Conservation (phyloP, 1,284 basidiomycete genomes). For the Ceratobasidium papillatum region DNA sequence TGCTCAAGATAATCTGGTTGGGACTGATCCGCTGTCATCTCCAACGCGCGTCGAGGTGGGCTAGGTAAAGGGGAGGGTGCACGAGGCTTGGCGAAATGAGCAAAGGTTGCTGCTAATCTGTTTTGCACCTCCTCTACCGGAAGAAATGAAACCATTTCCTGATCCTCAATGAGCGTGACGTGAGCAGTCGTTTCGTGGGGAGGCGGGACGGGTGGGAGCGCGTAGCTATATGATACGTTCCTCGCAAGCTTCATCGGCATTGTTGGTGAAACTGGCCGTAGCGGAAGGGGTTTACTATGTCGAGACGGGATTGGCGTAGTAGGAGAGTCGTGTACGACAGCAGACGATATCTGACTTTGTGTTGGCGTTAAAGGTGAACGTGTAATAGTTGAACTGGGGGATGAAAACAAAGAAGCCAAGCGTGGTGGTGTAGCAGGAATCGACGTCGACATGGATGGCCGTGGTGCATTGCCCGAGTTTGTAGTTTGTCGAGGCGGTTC, state of each 20-base stretch:
- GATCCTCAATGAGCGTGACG: background rate
- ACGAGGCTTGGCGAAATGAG: slow-evolving; percentile 18
- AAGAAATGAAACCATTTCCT: background rate
- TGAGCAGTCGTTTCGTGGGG: slow-evolving; percentile 13
- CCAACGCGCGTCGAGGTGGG: slow-evolving; percentile 11
- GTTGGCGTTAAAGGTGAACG: slow-evolving; percentile 13
- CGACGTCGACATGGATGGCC: background rate
- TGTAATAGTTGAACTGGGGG: background rate
- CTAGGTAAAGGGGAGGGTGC: background rate
- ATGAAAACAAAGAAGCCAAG: slow-evolving; percentile 8
- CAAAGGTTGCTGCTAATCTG: slow-evolving; percentile 27
- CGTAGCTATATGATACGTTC: slow-evolving; percentile 14
- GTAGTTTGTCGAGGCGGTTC: slow-evolving; percentile 1
- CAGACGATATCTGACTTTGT: background rate
- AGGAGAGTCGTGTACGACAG: slow-evolving; percentile 4
- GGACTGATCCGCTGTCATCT: background rate
- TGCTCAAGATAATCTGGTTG: slow-evolving; percentile 22
- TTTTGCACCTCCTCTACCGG: slow-evolving; percentile 21
- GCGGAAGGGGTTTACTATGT: background rate
- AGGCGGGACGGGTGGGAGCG: slow-evolving; percentile 16
- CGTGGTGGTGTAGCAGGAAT: slow-evolving; percentile 15
- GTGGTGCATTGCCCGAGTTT: background rate
- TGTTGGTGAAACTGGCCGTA: slow-evolving; percentile 10
- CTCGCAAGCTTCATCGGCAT: slow-evolving; percentile 24
- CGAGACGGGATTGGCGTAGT: slow-evolving; percentile 10